Conservation (phyloP, 1,139 yeast genomes). For the Hyphopichia burtonii region DNA sequence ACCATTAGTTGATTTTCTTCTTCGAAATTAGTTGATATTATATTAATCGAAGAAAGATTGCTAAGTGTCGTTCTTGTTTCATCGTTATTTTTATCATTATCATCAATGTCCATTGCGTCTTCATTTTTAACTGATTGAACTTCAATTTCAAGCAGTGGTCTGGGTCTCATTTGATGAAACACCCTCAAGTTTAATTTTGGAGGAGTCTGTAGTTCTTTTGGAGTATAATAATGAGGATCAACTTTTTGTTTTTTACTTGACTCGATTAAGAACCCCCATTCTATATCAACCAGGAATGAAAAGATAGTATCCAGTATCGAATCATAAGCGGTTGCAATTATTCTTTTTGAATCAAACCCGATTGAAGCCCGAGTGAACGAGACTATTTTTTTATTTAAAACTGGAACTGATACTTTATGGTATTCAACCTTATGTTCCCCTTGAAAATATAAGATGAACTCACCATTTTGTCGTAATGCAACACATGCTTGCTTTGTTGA, state of each 20-base stretch:
- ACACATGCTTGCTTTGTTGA: slow-evolving; percentile 71
- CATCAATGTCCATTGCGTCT: slow-evolving; percentile 21
- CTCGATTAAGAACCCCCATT: slow-evolving; percentile 60
- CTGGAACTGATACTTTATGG: slow-evolving; percentile 28
- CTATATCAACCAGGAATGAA: slow-evolving; percentile 48
- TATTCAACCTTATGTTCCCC: slow-evolving; percentile 63
- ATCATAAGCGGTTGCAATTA: slow-evolving; percentile 51
- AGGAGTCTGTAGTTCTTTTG: slow-evolving; percentile 31
- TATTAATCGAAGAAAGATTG: slow-evolving; percentile 28
- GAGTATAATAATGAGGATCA: slow-evolving; percentile 54
- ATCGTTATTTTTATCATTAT: slow-evolving; percentile 11
- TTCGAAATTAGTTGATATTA: slow-evolving; percentile 44
- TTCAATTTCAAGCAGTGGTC: slow-evolving; percentile 14
- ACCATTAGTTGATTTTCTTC: slow-evolving; percentile 36
- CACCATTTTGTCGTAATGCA: slow-evolving; percentile 64
- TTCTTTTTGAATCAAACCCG: slow-evolving; percentile 52
- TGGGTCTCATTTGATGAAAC: slow-evolving; percentile 30
- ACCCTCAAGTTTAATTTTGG: slow-evolving; percentile 25
- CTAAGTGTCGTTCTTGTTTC: slow-evolving; percentile 11
- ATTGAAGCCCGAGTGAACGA: slow-evolving; percentile 52
- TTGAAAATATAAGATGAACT: slow-evolving; percentile 57
- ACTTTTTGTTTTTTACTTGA: slow-evolving; percentile 48
- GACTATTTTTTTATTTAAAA: slow-evolving; percentile 19
- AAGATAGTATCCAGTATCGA: slow-evolving; percentile 37
- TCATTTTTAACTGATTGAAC: slow-evolving; percentile 11